These are phyloP conservation scores for Fusarium tjaetaba DNA, from an alignment of 2,329 filamentous ascomycete genomes.

Conservation along the genomic window DNA sequence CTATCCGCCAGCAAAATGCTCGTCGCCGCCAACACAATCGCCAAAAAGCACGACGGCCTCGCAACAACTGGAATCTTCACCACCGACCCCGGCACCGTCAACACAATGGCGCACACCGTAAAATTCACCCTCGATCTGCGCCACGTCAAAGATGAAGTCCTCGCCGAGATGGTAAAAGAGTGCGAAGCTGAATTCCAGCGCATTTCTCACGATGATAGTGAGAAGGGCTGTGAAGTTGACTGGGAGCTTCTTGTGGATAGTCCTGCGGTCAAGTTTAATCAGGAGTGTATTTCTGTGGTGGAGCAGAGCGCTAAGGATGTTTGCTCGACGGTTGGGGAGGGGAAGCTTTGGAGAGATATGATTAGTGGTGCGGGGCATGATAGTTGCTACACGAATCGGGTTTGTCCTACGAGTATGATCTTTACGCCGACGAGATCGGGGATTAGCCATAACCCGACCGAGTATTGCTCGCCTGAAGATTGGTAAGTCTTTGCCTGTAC, in stretches of 20 bases:
- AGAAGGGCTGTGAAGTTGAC: not conserved
- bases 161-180: not conserved
- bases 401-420: constrained; percentile 16
- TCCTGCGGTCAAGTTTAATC: not conserved
- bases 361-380: constrained; percentile 14
- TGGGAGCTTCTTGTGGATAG: not conserved
- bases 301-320: constrained; percentile 6
- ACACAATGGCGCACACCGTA: constrained; percentile 3
- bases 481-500: not conserved
- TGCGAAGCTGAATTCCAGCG: not conserved
- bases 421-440: constrained; percentile 10
- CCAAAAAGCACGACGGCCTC: not conserved
- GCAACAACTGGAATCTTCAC: not conserved
- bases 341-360: not conserved
- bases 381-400: constrained; percentile 7
- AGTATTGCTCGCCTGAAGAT: constrained; percentile 11
- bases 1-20: not conserved
- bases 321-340: not conserved
- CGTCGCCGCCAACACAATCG: not conserved
- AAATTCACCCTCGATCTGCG: not conserved
- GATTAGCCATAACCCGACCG: not conserved
- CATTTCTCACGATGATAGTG: not conserved
- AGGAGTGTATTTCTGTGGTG: not conserved
- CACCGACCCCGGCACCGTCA: not conserved
- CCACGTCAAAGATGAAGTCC: not conserved